A percentile compares a stretch with the other conserved stretches of the same genome.
Evolutionary conservation across 768 basidiomycete species (phyloP).

Genomic region (Brasilioporus rufonigricans): DNA sequence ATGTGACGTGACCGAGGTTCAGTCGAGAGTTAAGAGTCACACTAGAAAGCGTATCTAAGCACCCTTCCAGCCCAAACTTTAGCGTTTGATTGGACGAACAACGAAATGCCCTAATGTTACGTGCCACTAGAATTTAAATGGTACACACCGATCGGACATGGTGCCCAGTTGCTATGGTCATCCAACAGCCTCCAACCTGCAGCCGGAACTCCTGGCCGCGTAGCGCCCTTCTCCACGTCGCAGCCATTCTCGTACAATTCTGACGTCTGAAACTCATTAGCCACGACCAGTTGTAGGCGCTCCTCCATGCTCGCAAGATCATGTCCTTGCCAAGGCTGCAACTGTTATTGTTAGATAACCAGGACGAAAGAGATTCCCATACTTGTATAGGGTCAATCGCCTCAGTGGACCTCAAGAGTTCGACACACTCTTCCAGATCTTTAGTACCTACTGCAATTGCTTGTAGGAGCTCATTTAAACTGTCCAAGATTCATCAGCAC

Average conservation of each 20-base stretch:
- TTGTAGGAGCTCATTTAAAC: conserved; percentile 21
- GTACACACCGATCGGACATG: conserved; percentile 68
- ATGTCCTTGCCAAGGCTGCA: conserved; percentile 50
- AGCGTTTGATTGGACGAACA: no score
- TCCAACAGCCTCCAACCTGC: conserved; percentile 56
- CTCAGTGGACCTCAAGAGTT: conserved; percentile 14
- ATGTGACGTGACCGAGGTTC: conserved; percentile 18
- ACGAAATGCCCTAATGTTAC: not conserved
- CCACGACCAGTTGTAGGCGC: conserved; percentile 42
- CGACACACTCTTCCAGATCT: conserved; percentile 17
- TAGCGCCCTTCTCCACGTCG: not conserved
- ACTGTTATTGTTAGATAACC: not conserved
- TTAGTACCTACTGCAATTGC: conserved; percentile 19
- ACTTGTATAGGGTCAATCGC: conserved; percentile 16
- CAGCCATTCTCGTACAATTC: not conserved
- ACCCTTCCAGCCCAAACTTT: no score
- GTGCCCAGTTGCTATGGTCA: conserved; percentile 48
- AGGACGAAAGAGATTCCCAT: not conserved
- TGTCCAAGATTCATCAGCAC: conserved; percentile 13
- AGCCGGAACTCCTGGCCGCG: conserved; percentile 1
- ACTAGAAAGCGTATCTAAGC: no score
- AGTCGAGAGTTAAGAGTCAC: not conserved
- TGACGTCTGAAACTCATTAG: conserved; percentile 9
- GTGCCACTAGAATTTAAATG: conserved; percentile 3
- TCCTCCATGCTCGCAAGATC: conserved; percentile 56